Conservation (phyloP, 2,329 filamentous ascomycete genomes). For the Nemania sp. region DNA sequence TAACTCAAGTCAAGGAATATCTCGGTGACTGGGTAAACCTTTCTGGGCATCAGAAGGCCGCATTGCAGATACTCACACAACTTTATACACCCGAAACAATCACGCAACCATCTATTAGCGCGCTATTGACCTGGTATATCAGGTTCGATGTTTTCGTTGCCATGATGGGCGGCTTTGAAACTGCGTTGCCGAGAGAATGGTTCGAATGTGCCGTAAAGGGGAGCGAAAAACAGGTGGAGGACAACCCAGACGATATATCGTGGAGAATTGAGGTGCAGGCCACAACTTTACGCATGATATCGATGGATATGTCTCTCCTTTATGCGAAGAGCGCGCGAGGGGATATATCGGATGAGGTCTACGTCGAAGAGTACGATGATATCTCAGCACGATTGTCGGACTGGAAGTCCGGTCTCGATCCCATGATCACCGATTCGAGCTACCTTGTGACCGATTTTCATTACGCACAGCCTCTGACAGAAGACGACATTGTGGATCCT, state of each 20-base stretch:
- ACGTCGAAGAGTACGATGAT: constrained; percentile 69
- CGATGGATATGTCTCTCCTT: constrained; percentile 82
- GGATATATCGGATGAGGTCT: constrained; percentile 73
- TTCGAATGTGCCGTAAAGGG: constrained; percentile 74
- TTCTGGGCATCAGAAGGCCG: constrained; percentile 91
- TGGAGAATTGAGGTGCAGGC: constrained; percentile 76
- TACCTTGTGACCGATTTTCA: constrained; percentile 74
- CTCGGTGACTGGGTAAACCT: constrained; percentile 96
- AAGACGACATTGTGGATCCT: constrained; percentile 79
- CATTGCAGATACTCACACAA: constrained; percentile 81
- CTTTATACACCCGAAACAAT: constrained; percentile 82
- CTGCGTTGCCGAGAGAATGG: constrained; percentile 82
- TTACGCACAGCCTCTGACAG: constrained; percentile 62
- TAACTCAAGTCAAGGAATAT: constrained; percentile 74
- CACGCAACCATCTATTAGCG: constrained; percentile 75
- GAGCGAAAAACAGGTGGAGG: constrained; percentile 68
- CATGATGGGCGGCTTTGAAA: constrained; percentile 82
- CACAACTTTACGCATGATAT: constrained; percentile 76
- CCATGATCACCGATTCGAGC: constrained; percentile 69
- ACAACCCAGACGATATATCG: constrained; percentile 71
- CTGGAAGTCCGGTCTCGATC: constrained; percentile 70
- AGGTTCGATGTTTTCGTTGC: constrained; percentile 89
- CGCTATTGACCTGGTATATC: constrained; percentile 88
- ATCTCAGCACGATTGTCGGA: constrained; percentile 62
- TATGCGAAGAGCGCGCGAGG: constrained; percentile 76